These are phyloP conservation scores for Mycotypha africana DNA, from an alignment of 371 early-diverging fungal genomes.

Conservation along the genomic window DNA sequence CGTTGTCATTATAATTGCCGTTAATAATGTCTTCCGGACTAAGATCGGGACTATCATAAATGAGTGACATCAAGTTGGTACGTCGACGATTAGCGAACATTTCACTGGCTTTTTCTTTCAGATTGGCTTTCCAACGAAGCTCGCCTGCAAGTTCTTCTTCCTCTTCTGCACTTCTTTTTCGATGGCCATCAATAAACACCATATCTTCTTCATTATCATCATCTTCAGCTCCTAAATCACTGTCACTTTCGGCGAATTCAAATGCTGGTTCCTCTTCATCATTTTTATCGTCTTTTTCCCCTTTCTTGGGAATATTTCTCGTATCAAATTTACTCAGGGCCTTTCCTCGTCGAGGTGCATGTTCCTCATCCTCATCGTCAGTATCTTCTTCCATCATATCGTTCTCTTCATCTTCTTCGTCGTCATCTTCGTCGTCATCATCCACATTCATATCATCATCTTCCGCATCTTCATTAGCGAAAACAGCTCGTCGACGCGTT, in stretches of 20 bases:
- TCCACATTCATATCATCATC: slow-evolving; percentile 39
- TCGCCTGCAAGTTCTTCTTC: slow-evolving; percentile 51
- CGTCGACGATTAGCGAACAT: slow-evolving; percentile 57
- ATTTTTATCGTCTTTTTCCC: slow-evolving; percentile 35
- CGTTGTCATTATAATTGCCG: slow-evolving; percentile 32
- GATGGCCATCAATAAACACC: slow-evolving; percentile 40
- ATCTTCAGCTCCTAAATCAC: slow-evolving; percentile 53
- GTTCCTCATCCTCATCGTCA: slow-evolving; percentile 34
- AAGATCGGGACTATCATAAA: slow-evolving; percentile 63
- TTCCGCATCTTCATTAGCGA: slow-evolving; percentile 48
- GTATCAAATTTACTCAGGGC: slow-evolving; percentile 45
- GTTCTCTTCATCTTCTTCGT: slow-evolving; percentile 32
- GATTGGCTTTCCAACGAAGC: slow-evolving; percentile 70
- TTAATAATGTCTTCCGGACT: slow-evolving; percentile 51
- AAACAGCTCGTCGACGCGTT: slow-evolving; percentile 56
- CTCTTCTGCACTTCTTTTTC: slow-evolving; percentile 28
- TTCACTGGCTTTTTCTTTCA: slow-evolving; percentile 63
- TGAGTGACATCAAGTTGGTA: slow-evolving; percentile 80
- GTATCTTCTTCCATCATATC: slow-evolving; percentile 39
- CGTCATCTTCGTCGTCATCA: slow-evolving; percentile 37
- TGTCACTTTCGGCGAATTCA: slow-evolving; percentile 71
- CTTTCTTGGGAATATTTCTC: slow-evolving; percentile 42
- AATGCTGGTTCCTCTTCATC: slow-evolving; percentile 44
- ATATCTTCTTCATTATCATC: slow-evolving; percentile 45
- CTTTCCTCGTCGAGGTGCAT: slow-evolving; percentile 40